Conservation (phyloP, 164 flowering plant genomes). For the Malania oleifera region DNA sequence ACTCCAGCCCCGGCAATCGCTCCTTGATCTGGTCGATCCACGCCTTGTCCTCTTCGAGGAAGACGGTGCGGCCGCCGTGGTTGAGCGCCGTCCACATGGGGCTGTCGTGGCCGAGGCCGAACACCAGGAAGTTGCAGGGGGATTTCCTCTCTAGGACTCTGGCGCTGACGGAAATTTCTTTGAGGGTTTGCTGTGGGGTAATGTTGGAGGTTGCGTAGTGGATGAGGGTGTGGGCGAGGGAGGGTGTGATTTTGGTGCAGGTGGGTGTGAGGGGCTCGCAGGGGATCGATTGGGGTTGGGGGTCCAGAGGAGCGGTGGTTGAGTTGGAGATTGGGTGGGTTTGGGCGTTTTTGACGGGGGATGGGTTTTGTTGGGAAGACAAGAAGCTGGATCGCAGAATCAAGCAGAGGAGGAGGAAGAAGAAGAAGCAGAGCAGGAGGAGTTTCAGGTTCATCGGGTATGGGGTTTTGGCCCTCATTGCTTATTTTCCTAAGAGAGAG, state of each 20-base stretch:
- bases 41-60: slow-evolving; percentile 48
- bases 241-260: slow-evolving; percentile 20
- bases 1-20: not conserved
- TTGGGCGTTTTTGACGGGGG: not conserved
- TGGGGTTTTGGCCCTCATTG: slow-evolving; percentile 27
- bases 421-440: slow-evolving; percentile 19
- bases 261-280: slow-evolving; percentile 15
- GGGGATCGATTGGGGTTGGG: not conserved
- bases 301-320: not conserved
- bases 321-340: slow-evolving; percentile 4
- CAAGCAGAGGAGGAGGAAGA: slow-evolving; percentile 24
- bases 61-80: slow-evolving; percentile 44
- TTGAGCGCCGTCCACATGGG: slow-evolving; percentile 27
- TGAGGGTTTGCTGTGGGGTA: slow-evolving; percentile 7
- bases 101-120: slow-evolving; percentile 54
- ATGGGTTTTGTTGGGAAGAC: slow-evolving; percentile 8
- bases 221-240: slow-evolving; percentile 6
- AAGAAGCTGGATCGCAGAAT: slow-evolving; percentile 17
- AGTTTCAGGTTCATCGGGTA: slow-evolving; percentile 22
- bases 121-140: slow-evolving; percentile 59
- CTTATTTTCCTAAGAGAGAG: too few species aligned
- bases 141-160: slow-evolving; percentile 31
- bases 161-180: slow-evolving; percentile 22
- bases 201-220: slow-evolving; percentile 9
- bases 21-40: slow-evolving; percentile 35